phyloP scores from a whole-genome alignment of 2,329 filamentous ascomycete genomes.

The Didymella glomerata region DNA sequence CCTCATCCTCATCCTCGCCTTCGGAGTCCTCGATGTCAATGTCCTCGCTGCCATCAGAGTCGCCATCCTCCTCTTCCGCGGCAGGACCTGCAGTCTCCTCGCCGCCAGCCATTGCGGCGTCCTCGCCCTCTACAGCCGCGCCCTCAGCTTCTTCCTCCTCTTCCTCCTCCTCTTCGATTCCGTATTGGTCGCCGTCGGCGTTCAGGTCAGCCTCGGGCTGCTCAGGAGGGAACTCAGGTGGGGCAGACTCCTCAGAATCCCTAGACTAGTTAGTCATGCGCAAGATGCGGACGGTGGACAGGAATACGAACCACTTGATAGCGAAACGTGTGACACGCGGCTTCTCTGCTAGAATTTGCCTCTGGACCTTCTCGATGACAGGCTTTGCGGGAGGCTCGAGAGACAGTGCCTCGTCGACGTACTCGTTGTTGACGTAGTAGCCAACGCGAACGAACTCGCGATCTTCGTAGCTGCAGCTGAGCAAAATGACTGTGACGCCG shows the following conservation, averaged over 20 bases:
- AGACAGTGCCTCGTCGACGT: conserved; percentile 88
- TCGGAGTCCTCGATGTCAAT: conserved; percentile 80
- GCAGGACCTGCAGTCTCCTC: conserved; percentile 62
- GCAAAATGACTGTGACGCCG: conserved; percentile 94
- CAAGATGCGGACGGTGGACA: not conserved
- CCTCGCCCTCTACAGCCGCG: conserved; percentile 63
- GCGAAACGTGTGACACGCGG: conserved; percentile 96
- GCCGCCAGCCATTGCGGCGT: conserved; percentile 78
- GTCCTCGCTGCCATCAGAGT: conserved; percentile 78
- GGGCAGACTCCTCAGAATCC: conserved; percentile 97
- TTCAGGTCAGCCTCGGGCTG: conserved; percentile 93
- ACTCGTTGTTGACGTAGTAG: conserved; percentile 99
- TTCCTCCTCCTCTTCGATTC: conserved; percentile 78
- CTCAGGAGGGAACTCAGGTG: conserved; percentile 94
- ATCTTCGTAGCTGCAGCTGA: conserved; percentile 95
- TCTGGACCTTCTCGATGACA: conserved; percentile 86
- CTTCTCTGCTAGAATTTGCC: conserved; percentile 96
- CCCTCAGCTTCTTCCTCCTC: conserved; percentile 71
- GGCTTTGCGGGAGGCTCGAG: conserved; percentile 92
- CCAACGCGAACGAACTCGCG: conserved; percentile 97
- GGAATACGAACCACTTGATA: conserved; percentile 87
- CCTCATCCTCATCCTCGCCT: conserved; percentile 75
- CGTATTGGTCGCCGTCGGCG: conserved; percentile 86
- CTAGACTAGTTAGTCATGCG: conserved; percentile 58
- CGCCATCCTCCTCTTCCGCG: conserved; percentile 69